phyloP scores from a whole-genome alignment of 345 rosid species.

The Bruguiera parviflora region DNA sequence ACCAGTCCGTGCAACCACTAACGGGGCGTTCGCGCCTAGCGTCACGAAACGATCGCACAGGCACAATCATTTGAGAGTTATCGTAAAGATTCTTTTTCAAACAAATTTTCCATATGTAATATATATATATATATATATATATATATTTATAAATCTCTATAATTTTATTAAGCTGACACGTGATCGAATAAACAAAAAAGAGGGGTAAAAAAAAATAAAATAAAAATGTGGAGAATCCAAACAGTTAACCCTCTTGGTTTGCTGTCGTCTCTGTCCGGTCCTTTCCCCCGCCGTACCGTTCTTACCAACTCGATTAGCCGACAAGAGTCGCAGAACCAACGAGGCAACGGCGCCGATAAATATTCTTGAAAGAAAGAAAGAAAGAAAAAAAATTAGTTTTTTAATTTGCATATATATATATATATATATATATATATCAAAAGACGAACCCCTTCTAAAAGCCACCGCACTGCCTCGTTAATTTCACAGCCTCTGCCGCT shows the following conservation, averaged over 20 bases:
- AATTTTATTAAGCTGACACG: no score
- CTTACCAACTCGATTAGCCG: conserved; percentile 32
- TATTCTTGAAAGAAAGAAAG: neutral
- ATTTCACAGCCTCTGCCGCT: neutral
- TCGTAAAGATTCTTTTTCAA: no score
- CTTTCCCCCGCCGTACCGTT: conserved; percentile 14
- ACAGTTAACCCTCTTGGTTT: neutral
- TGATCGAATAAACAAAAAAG: neutral
- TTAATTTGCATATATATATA: neutral
- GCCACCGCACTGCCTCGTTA: neutral
- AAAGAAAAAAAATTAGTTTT: neutral
- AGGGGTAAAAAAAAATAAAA: neutral
- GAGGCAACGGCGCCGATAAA: conserved; percentile 13
- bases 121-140: no score
- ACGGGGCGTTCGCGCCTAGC: no score
- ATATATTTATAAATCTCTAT: no score
- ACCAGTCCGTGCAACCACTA: no score
- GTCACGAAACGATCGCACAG: no score
- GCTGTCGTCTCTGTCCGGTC: neutral
- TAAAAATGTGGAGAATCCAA: neutral
- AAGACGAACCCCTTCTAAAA: conserved; percentile 16
- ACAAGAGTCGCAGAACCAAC: conserved; percentile 28
- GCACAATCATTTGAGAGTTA: no score
- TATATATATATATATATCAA: conserved; percentile 12
- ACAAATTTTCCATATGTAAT: no score